Evolutionary conservation across 768 basidiomycete species (phyloP), one percentile per base, ranked within the genome.

Genomic region (Hygrocybe punicea): DNA sequence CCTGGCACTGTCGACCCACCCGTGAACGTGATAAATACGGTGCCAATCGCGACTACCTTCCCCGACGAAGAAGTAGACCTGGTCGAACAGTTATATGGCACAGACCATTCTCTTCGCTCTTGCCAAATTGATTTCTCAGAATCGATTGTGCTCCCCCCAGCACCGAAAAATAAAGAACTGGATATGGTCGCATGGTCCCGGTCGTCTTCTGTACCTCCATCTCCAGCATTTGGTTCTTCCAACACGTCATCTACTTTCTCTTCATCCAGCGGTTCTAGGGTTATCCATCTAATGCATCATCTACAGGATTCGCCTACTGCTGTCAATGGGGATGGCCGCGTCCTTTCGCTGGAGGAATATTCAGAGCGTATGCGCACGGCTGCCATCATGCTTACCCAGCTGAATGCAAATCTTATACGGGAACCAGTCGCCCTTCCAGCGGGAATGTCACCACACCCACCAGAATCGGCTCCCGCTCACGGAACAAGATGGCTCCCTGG

Each of bases 281-380:
- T 46, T 24, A 46, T 40, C 52, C 58, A 17, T 55, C 60, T 45
- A 34, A 61, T 47, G 54, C 59, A 48, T 17, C 35, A 51, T 16
- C 3, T 10, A 5, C 13, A 47, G 11, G 11, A 17, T n/a, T 45
- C 36, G 13, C 13, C 37, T 9, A 34, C 10, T 29, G 17, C 5
- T 13, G 14, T 7, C 36, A 51, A 44, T 44, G 29, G 51, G 17
- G 16, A 19, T 16, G 25, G 44, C 24, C 71, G 70, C 19, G 67
- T 73, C 8, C 74, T 98, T 13, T 93, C 94, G 1, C 76, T 99
- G 21, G 96, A 99, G 63, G 96, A 99, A 63, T 99, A 99, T 73
- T 96, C 96, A 1, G 93, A 98, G 62, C 85, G 97, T 51, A 99
- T 99, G 97, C 85, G 93, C 7, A 97, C 94, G 9, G 97, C 97